A percentile compares a stretch with the other conserved stretches of the same genome.
These are phyloP conservation scores for Cydonia oblonga DNA, from an alignment of 331 rosid genomes.

Conservation along the genomic window DNA sequence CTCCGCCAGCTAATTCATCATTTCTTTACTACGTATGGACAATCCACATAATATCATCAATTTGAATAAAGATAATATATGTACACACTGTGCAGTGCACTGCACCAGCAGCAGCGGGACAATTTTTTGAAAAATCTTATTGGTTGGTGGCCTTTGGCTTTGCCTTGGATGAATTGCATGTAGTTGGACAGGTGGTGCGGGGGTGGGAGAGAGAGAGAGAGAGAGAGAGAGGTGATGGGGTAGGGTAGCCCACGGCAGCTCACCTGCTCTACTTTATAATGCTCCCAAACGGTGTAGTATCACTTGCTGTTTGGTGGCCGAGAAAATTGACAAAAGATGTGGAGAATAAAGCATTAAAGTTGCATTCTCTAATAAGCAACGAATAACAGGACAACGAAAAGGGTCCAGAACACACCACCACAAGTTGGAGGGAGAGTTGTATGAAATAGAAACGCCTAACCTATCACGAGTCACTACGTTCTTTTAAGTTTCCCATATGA, in stretches of 20 bases:
- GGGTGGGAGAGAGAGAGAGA: neutral
- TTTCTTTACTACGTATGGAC: slow-evolving; percentile 22
- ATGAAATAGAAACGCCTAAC: neutral
- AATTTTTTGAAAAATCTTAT: slow-evolving; percentile 1
- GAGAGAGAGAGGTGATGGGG: neutral
- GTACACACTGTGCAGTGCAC: neutral
- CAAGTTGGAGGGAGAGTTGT: neutral
- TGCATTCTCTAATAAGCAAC: neutral
- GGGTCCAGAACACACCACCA: neutral
- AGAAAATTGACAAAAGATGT: neutral
- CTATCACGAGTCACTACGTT: neutral
- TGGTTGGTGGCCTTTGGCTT: neutral
- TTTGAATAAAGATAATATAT: neutral
- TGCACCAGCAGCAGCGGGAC: neutral
- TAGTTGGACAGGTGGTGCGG: slow-evolving; percentile 15
- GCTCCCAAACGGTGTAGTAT: neutral
- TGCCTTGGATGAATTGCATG: slow-evolving; percentile 20
- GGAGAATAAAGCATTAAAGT: neutral
- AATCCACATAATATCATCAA: neutral
- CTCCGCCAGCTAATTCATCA: slow-evolving; percentile 60
- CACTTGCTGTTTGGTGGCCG: neutral
- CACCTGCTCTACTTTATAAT: slow-evolving; percentile 28
- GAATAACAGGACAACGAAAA: neutral
- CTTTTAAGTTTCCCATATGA: neutral
- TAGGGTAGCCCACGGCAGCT: neutral